Percentiles rank a stretch among this genome's conserved stretches.
Evolutionary conservation across 768 basidiomycete genomes (phyloP).

Genomic region (Tricholoma flavovirens): DNA sequence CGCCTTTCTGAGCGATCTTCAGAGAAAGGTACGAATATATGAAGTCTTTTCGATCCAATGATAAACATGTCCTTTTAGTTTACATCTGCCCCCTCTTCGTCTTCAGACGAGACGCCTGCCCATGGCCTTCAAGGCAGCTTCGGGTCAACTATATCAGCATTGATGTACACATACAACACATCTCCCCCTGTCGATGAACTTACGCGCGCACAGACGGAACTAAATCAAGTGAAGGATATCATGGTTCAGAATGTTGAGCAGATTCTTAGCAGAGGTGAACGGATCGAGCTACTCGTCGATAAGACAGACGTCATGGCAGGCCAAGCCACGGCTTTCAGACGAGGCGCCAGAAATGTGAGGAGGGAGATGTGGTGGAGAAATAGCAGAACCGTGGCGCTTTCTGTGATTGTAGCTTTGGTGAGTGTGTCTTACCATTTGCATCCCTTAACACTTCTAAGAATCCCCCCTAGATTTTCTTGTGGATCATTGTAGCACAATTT

Average conservation of each 20-base stretch:
- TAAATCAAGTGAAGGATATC: slow-evolving; percentile 89
- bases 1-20: slow-evolving; percentile 83
- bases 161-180: slow-evolving; percentile 88
- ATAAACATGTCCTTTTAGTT: slow-evolving; percentile 37
- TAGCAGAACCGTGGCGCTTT: slow-evolving; percentile 60
- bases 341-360: slow-evolving; percentile 79
- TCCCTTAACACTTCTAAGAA: background rate
- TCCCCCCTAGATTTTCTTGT: slow-evolving; percentile 59
- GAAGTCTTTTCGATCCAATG: slow-evolving; percentile 2
- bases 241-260: slow-evolving; percentile 99
- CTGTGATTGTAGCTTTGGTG: slow-evolving; percentile 66
- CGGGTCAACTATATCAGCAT: slow-evolving; percentile 59
- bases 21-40: slow-evolving; percentile 52
- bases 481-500: slow-evolving; percentile 82
- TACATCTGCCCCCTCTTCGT: slow-evolving; percentile 53
- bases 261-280: slow-evolving; percentile 89
- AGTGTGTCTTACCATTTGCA: slow-evolving; percentile 21
- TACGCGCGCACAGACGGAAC: slow-evolving; percentile 81
- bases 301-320: slow-evolving; percentile 95
- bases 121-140: slow-evolving; percentile 70
- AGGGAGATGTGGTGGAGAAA: slow-evolving; percentile 92
- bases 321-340: slow-evolving; percentile 88
- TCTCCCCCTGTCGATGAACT: slow-evolving; percentile 85
- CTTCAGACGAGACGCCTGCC: slow-evolving; percentile 47
- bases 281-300: slow-evolving; percentile 93